Evolutionary conservation across 805 yeast species (phyloP), one percentile per base, ranked within the genome.

Genomic region (Spencermartinsiella europaea): DNA sequence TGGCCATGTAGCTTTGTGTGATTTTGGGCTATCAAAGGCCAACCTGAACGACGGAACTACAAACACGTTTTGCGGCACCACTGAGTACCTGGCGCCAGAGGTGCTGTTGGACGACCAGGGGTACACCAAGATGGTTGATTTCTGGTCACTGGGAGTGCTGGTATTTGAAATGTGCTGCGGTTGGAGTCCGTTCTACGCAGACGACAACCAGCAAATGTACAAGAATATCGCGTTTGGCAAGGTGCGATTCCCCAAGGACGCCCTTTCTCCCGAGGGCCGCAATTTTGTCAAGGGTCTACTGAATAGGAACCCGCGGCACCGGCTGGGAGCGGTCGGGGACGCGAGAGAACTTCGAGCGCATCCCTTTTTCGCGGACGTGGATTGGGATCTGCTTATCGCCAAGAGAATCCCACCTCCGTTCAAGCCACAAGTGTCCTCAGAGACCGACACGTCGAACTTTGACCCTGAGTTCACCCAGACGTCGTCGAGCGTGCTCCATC

Each of bases 131-230:
- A 91, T 93, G 98, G 99, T 93, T 51, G 99, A 93, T 66, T 93
- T 93, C 60, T 93, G 99, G 99, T 90, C 98, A 2, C 71, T 93
- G 48, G 99, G 99, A 50, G 99, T 93, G 21, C 72, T 93, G 48
- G 89, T 93, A 39, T 93, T 93, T 67, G 99, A 93, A 70, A 93
- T 93, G 99, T 90, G 98, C 67, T 93, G 98, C 70, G 99, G 99
- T 43, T 93, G 98, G 99, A 85, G 96, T 3, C 99, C 99, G 46
- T 93, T 93, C 66, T 93, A 88, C 61, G 99, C 98, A 21, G 97
- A 91, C 53, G 91, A 88, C 66, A 89, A 95, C 42, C 98, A 93
- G 71, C 96, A 93, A 67, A 93, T 93, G 99, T 93, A 93, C 70
- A 93, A 91, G 71, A 93, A 93, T 69, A 93, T 93, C 71, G 99